Conservation (phyloP, 805 yeast species). For the Starmerella bacillaris region DNA sequence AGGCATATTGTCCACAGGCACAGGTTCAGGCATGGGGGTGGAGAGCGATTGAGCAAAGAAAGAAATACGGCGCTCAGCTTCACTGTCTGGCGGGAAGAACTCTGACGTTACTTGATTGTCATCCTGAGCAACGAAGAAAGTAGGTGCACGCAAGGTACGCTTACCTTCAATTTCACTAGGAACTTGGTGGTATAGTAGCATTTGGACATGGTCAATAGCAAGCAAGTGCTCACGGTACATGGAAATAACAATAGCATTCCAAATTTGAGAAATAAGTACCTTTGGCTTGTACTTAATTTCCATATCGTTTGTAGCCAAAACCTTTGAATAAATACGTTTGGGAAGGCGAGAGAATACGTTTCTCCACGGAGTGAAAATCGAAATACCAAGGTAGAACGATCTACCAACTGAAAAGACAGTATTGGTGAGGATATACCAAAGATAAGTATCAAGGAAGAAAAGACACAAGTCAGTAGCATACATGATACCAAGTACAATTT, state of each 20-base stretch:
- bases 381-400: conserved; percentile 96
- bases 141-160: conserved; percentile 96
- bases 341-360: conserved; percentile 94
- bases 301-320: conserved; percentile 96
- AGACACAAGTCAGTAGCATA: conserved; percentile 76
- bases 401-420: conserved; percentile 92
- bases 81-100: conserved; percentile 91
- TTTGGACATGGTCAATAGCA: conserved; percentile 97
- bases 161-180: conserved; percentile 97
- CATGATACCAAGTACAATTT: conserved; percentile 83
- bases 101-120: conserved; percentile 87
- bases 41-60: conserved; percentile 98
- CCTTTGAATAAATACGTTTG: conserved; percentile 95
- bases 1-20: conserved; percentile 99
- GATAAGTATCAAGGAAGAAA: conserved; percentile 95
- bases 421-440: conserved; percentile 96
- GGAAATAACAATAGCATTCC: conserved; percentile 97
- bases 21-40: conserved; percentile 96
- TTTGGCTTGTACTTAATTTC: conserved; percentile 97
- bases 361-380: conserved; percentile 99
- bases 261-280: conserved; percentile 91
- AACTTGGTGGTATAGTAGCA: conserved; percentile 91
- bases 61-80: conserved; percentile 98
- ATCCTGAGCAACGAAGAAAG: conserved; percentile 95
- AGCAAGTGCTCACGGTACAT: conserved; percentile 98